Evolutionary conservation across 2,329 filamentous ascomycete genomes (phyloP).

Genomic region (Pseudogymnoascus sp.): DNA sequence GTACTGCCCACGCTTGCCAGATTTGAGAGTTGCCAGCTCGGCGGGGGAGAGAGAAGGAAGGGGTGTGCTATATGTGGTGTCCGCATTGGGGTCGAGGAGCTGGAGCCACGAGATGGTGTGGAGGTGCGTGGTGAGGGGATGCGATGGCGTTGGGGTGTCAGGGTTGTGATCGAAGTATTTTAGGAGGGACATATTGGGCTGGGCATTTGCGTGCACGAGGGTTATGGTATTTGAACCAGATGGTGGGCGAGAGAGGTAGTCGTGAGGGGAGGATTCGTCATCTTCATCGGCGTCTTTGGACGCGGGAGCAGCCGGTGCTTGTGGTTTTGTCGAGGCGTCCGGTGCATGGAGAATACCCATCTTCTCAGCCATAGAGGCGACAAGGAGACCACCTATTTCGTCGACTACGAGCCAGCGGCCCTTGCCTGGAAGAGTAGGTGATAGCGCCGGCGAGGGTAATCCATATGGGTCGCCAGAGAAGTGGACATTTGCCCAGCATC

Average conservation of each 20-base stretch:
- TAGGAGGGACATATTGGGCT: conserved; percentile 79
- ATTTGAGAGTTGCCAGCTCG: conserved; percentile 63
- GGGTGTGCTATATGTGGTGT: conserved; percentile 62
- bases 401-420: conserved; percentile 61
- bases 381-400: conserved; percentile 60
- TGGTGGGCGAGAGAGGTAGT: conserved; percentile 53
- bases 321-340: conserved; percentile 11
- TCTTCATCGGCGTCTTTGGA: conserved; percentile 11
- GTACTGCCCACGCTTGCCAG: conserved; percentile 74
- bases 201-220: conserved; percentile 69
- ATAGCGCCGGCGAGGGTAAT: conserved; percentile 15
- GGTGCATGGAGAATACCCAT: conserved; percentile 53
- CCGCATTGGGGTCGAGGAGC: conserved; percentile 66
- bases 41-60: conserved; percentile 52
- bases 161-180: conserved; percentile 84
- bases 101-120: conserved; percentile 88
- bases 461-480: conserved; percentile 34
- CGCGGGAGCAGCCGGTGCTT: neutral
- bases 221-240: conserved; percentile 69
- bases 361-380: conserved; percentile 62
- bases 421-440: conserved; percentile 28
- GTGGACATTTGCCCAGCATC: conserved; percentile 86
- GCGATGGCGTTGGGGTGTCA: conserved; percentile 52
- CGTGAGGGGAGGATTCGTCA: conserved; percentile 9
- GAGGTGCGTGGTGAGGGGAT: conserved; percentile 76